Conservation (phyloP, 257 asterid genomes). For the Solanum paucissectum region DNA sequence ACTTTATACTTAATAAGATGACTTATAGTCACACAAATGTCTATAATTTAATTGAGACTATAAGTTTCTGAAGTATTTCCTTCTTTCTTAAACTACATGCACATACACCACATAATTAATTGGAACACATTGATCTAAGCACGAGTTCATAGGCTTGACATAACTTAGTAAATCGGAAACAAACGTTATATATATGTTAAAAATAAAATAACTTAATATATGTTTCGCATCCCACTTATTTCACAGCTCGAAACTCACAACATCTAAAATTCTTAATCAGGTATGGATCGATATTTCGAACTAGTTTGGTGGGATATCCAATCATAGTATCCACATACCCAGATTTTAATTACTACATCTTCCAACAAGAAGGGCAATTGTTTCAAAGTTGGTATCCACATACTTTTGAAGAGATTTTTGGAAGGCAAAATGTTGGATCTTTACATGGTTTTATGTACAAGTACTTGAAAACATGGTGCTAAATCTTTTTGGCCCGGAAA, state of each 20-base stretch:
- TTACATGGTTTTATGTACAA: conserved; percentile 37
- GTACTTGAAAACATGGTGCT: conserved; percentile 72
- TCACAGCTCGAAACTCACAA: not conserved
- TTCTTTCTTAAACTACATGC: too few species aligned
- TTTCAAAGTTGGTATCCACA: not conserved
- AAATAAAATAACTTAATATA: too few species aligned
- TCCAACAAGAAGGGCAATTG: not conserved
- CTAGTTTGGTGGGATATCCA: not conserved
- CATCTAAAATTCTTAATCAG: not conserved
- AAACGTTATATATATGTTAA: too few species aligned
- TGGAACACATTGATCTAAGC: too few species aligned
- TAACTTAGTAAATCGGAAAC: too few species aligned
- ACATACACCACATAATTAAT: too few species aligned
- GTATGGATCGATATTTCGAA: not conserved
- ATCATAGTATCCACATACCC: not conserved
- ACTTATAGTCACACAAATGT: too few species aligned
- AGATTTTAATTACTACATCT: not conserved
- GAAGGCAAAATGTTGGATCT: not conserved
- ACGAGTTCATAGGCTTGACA: too few species aligned
- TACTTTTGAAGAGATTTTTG: not conserved
- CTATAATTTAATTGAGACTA: too few species aligned
- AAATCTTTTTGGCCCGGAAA: conserved; percentile 61
- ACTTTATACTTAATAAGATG: too few species aligned
- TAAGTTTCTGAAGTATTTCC: too few species aligned
- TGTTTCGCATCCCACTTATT: not conserved